Evolutionary conservation across 2,329 filamentous ascomycete species (phyloP), one percentile per base, ranked within the genome.

Genomic region (Alternaria brassicae): DNA sequence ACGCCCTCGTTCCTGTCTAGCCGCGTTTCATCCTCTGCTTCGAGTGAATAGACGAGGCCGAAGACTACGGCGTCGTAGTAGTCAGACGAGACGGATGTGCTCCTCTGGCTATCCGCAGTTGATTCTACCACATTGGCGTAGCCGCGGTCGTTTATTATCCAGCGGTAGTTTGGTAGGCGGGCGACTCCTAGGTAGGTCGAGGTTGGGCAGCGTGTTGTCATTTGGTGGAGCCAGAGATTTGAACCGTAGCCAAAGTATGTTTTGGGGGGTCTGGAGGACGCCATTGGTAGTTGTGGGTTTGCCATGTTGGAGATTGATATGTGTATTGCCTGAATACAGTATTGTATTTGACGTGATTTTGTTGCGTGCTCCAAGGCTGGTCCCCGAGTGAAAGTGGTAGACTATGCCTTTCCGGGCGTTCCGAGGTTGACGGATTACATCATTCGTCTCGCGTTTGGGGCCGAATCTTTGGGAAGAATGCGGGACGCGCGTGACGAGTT

Each of bases 191-290:
- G 72, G 53, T 86, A 85, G 12, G 72, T 77, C 2, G 86, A 85
- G 13, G 71, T 73, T 2, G 84, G 83, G 71, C 89, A 91, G 52
- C 89, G 87, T 44, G 73, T 66, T 4, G 67, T 67, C 89, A 92
- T 91, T 76, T 91, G 89, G 27, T 81, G 76, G 1, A 83, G 82
- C 73, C 87, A 90, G 58, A 91, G 83, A 74, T 91, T 91, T 72
- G 85, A 88, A 62, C 89, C 89, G 76, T 89, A 91, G 68, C 85
- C 89, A 72, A 91, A 91, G 80, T 91, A 91, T 63, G 87, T 75
- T 50, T 73, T 80, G 53, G 56, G 55, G 36, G 27, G 19, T 12
- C 3, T 39, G 21, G 37, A 52, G n/a, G 49, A 63, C 10, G 34
- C 19, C 1, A 21, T 40, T 25, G 54, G 50, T 19, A 53, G 19